These are phyloP conservation scores for Saprolegnia parasitica DNA, from an alignment of 352 stramenopile genomes.

Conservation along the genomic window DNA sequence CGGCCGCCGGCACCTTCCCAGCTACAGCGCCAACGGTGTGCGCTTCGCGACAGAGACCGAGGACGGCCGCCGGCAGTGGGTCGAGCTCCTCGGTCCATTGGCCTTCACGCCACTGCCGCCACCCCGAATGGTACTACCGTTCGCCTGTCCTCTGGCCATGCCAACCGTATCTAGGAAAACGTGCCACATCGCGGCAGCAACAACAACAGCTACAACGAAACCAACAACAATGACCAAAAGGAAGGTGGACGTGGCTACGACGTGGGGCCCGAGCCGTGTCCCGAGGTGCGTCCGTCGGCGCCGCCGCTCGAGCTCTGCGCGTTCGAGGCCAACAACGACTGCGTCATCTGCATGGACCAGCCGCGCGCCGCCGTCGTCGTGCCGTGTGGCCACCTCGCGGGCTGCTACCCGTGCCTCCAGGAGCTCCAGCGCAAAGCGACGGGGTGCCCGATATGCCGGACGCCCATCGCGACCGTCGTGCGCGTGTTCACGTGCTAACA, in stretches of 20 bases:
- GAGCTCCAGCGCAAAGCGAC: constrained; percentile 35
- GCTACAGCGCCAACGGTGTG: constrained; percentile 15
- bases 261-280: not conserved
- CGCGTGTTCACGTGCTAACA: constrained; percentile 43
- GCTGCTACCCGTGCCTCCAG: constrained; percentile 41
- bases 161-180: too few relatives aligned
- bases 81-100: constrained; percentile 15
- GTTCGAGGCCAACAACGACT: constrained; percentile 27
- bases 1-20: not conserved
- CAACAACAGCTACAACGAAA: too few relatives aligned
- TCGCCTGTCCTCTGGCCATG: too few relatives aligned
- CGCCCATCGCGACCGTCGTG: constrained; percentile 42
- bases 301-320: not conserved
- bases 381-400: constrained; percentile 50
- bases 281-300: not conserved
- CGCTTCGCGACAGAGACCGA: constrained; percentile 18
- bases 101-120: constrained; percentile 4
- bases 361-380: constrained; percentile 46
- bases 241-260: not conserved
- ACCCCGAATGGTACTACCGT: too few relatives aligned
- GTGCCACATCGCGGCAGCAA: too few relatives aligned
- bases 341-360: constrained; percentile 45
- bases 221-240: too few relatives aligned
- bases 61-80: constrained; percentile 10
- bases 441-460: constrained; percentile 47